phyloP scores from a whole-genome alignment of 345 rosid genomes.

The Punica granatum region DNA sequence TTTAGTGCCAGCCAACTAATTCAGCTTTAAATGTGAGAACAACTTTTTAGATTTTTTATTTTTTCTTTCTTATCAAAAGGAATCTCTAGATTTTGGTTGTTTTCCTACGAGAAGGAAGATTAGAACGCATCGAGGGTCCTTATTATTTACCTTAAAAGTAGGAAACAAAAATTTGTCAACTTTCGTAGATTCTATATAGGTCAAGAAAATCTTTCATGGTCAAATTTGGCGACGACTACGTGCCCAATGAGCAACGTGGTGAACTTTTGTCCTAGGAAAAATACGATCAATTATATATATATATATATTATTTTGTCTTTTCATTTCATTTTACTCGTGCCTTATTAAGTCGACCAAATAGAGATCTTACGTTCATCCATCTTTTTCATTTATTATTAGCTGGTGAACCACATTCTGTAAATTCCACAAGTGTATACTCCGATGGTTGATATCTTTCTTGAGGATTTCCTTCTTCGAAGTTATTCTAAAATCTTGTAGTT shows the following conservation, averaged over 20 bases:
- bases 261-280: not conserved
- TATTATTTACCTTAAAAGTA: not conserved
- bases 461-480: too few relatives aligned
- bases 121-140: not conserved
- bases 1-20: not conserved
- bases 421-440: too few relatives aligned
- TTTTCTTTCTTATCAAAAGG: too few relatives aligned
- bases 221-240: slow-evolving; percentile 4
- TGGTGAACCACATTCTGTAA: too few relatives aligned
- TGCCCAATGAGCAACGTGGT: not conserved
- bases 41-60: too few relatives aligned
- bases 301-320: not conserved
- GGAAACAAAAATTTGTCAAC: not conserved
- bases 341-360: not conserved
- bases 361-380: not conserved
- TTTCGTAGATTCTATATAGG: not conserved
- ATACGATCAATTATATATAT: too few relatives aligned
- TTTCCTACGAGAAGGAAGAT: not conserved
- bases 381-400: not conserved
- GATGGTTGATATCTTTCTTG: too few relatives aligned
- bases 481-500: too few relatives aligned
- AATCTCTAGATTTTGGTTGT: not conserved
- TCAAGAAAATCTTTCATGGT: slow-evolving; percentile 3
- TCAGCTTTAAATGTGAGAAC: not conserved
- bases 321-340: slow-evolving; percentile 1